Conservation (phyloP, 768 basidiomycete genomes). For the Coprinopsis sp. region DNA sequence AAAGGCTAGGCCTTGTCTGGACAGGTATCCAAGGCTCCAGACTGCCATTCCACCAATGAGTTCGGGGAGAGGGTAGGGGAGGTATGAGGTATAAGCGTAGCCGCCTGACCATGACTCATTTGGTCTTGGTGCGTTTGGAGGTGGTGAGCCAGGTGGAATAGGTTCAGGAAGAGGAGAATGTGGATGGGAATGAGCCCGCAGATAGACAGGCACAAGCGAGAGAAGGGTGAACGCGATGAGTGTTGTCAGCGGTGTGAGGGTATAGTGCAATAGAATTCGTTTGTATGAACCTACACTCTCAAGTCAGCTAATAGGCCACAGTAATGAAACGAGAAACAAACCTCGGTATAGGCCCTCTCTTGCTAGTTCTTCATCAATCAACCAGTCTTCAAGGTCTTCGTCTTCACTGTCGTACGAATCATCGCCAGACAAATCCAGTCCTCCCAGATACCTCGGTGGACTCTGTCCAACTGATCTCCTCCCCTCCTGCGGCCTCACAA, state of each 20-base stretch:
- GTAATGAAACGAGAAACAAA: neutral
- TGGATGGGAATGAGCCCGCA: constrained; percentile 21
- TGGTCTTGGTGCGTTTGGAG: too few species aligned
- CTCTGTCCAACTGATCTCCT: neutral
- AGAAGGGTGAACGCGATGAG: constrained; percentile 45
- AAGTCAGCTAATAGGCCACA: constrained; percentile 10
- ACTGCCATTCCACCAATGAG: constrained; percentile 55
- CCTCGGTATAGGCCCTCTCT: constrained; percentile 30
- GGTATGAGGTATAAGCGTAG: constrained; percentile 41
- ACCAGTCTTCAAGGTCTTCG: constrained; percentile 33
- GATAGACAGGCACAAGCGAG: constrained; percentile 52
- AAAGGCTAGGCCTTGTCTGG: constrained; percentile 39
- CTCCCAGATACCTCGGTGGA: constrained; percentile 9
- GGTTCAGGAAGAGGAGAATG: too few species aligned
- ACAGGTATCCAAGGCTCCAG: constrained; percentile 54
- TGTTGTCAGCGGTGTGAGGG: constrained; percentile 53
- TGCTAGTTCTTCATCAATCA: constrained; percentile 29
- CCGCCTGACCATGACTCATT: too few species aligned
- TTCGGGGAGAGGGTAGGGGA: constrained; percentile 63
- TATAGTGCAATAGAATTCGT: constrained; percentile 50
- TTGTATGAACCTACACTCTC: constrained; percentile 56
- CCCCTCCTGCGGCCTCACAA: constrained; percentile 1
- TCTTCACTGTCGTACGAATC: constrained; percentile 26
- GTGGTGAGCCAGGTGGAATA: too few species aligned
- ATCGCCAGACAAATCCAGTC: constrained; percentile 17